Evolutionary conservation across 495 filamentous ascomycete genomes (phyloP), one percentile per base, ranked within the genome.

Genomic region (Tricharina praecox): DNA sequence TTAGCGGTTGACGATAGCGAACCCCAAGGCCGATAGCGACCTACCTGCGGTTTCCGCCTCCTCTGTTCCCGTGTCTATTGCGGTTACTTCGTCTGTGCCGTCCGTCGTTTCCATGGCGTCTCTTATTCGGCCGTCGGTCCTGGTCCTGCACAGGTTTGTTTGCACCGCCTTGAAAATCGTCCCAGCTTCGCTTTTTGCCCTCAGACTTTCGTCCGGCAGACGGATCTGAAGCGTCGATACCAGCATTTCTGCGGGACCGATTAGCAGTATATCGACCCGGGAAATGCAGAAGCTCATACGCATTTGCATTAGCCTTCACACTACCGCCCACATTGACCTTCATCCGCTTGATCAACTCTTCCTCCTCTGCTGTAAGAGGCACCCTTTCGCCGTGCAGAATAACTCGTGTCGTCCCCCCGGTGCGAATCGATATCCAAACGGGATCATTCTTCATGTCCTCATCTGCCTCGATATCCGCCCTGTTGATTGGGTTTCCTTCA

Each of bases 361-460:
- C 51, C 10, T 21, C 23, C 24, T 59, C 56, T n/a, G 34, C 48
- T 18, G 54, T 47, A 18, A 51, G 40, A 24, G 48, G 45, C 16
- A 32, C 46, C 8, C 49, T 52, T 7, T 54, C 45, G 37, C 33
- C 54, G 21, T 26, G 39, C 36, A 24, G 47, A 51, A 13, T 51
- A 41, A 1, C 54, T 33, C 23, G 55, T 45, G 20, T 59, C 42
- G 35, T 59, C n/a, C 45, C 53, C n/a, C 51, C 56, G 19, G 56
- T 52, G 23, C 50, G 54, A 32, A 59, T 45, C 1, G 55, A 59
- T 21, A 42, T 19, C 18, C 47, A 59, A 23, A 46, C 49, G 1
- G 56, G 56, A 45, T 59, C 56, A 4, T 51, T 50, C 42, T 47
- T 54, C 30, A 51, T 50, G 21, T 58, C 47, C 4, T 48, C 53